Base-by-base conservation (phyloP, 2,329 filamentous ascomycete genomes). In the Diaporthe destruens region DNA sequence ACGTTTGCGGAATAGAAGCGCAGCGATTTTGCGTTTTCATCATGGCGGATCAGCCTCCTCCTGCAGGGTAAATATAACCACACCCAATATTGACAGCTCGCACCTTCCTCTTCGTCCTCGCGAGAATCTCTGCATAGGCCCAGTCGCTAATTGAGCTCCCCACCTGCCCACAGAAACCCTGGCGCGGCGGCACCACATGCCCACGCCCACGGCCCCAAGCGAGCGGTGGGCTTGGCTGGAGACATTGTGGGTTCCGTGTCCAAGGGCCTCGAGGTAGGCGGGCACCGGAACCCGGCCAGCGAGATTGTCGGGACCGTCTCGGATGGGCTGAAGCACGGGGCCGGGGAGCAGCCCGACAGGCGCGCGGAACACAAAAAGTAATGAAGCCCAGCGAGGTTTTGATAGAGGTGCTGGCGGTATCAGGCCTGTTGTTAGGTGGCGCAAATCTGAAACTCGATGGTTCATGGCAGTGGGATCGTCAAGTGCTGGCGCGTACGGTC, bases 231-330 rank as follows among this genome's bases (percentile, higher is more conserved):
- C 36, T n/a, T 42, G 53, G 67, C 67, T 36, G 67, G 54, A 7
- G 67, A 69, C 6, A 49, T 69, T 20, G 67, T 69, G 20, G 67
- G 67, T 18, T 57, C 36, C n/a, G 54, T 69, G 0, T 69, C 67
- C 54, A 69, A 69, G 39, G 67, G 54, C 20, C 54, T 69, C 11
- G 55, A 69, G 42, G 44, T 69, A 6, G 53, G 39, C 36, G 67
- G 54, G 11, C 67, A 59, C n/a, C 39, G 54, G 25, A 69, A 69
- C 25, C 67, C 67, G 20, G 54, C 59, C 12, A 69, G 67, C 39
- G 67, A 57, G 67, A 69, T 69, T 53, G 67, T 69, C 4, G 67
- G 67, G 11, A 59, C 51, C 0, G 67, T 69, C 23, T 55, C 67
- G 9, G 67, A 69, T n/a, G 67, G 67, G 6, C 51, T 69, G 36